These are phyloP conservation scores for Aureobasidium lini DNA, from an alignment of 2,329 filamentous ascomycete genomes.

Conservation along the genomic window DNA sequence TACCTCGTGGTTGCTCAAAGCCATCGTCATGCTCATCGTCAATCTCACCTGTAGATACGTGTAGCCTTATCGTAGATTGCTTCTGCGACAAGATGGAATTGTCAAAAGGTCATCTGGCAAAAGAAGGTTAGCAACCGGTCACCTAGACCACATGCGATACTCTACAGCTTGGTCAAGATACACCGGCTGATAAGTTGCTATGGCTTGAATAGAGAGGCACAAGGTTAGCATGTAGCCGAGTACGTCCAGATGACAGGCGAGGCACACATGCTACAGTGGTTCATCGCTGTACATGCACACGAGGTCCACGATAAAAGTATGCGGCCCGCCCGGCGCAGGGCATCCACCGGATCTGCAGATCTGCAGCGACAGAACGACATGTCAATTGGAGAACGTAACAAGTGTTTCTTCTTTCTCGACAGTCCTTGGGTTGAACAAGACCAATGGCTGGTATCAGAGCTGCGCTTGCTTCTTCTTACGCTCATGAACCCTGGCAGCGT, in stretches of 20 bases:
- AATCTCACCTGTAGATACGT: neutral
- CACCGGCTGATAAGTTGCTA: constrained; percentile 1
- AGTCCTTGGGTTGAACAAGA: neutral
- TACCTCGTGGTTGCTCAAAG: neutral
- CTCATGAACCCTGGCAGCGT: neutral
- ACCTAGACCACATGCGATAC: neutral
- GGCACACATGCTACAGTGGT: constrained; percentile 6
- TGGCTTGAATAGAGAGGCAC: neutral
- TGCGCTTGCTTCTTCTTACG: neutral
- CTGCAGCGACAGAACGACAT: constrained; percentile 8
- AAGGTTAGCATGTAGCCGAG: constrained; percentile 7
- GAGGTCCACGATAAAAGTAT: constrained; percentile 13
- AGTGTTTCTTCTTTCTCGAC: neutral
- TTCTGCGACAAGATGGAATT: neutral
- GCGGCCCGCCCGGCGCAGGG: constrained; percentile 12
- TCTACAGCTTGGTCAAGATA: neutral
- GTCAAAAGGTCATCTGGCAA: neutral
- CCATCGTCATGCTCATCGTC: neutral
- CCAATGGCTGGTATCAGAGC: neutral
- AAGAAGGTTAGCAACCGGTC: constrained; percentile 3
- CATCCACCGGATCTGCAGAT: constrained; percentile 10
- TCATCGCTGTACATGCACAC: constrained; percentile 11
- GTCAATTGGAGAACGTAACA: neutral
- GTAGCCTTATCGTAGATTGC: neutral
- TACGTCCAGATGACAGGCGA: constrained; percentile 5